These are phyloP conservation scores for Fusarium piperis DNA, from an alignment of 2,329 filamentous ascomycete genomes.

Conservation along the genomic window DNA sequence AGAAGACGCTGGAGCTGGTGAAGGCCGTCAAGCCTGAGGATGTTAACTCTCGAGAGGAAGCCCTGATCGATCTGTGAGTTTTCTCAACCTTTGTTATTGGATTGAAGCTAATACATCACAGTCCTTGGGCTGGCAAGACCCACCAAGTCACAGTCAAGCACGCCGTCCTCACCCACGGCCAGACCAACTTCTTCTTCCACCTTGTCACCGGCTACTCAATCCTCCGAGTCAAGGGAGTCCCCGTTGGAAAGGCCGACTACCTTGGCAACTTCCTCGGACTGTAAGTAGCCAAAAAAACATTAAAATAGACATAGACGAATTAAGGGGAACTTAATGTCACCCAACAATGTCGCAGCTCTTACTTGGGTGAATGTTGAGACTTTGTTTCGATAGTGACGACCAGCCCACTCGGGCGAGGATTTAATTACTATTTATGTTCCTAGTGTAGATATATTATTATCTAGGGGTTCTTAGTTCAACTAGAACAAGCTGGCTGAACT, in stretches of 20 bases:
- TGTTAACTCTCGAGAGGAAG: constrained; percentile 24
- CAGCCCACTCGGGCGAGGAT: neutral
- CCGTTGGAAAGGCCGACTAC: constrained; percentile 29
- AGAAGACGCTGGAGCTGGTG: constrained; percentile 24
- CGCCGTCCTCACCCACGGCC: constrained; percentile 20
- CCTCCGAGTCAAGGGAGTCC: constrained; percentile 29
- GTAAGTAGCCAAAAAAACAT: neutral
- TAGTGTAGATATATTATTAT: too few relatives aligned
- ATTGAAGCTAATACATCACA: neutral
- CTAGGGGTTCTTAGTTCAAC: too few relatives aligned
- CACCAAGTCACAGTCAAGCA: constrained; percentile 18
- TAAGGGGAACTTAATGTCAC: neutral
- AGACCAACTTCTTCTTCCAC: constrained; percentile 33
- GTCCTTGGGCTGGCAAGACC: constrained; percentile 15
- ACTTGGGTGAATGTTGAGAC: neutral
- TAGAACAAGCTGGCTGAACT: too few relatives aligned
- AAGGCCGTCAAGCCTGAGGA: constrained; percentile 13
- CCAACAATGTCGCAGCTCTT: neutral
- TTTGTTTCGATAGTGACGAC: neutral
- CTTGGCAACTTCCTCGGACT: constrained; percentile 18
- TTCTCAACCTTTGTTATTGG: neutral
- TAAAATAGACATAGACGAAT: neutral
- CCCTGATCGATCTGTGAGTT: constrained; percentile 10
- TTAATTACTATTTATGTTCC: too few relatives aligned
- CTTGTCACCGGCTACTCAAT: constrained; percentile 31